These are phyloP conservation scores for Penicillium paneum DNA, from an alignment of 2,329 filamentous ascomycete species.

Conservation along the genomic window DNA sequence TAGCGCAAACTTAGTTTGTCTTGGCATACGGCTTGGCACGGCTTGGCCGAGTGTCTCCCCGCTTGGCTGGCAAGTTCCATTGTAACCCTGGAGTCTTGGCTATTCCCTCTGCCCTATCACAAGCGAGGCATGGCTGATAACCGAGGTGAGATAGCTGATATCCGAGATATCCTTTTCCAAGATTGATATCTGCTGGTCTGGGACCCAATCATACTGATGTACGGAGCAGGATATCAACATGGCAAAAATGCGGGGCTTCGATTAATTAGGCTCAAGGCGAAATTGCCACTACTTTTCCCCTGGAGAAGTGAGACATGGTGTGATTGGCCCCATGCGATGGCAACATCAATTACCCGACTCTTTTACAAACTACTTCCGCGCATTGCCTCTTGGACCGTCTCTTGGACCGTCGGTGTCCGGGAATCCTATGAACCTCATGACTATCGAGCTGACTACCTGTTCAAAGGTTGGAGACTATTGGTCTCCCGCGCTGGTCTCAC, in stretches of 20 bases:
- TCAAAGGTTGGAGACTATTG: neutral
- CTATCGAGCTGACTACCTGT: neutral
- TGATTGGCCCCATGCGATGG: neutral
- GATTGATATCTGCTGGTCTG: neutral
- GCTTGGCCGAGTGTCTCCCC: neutral
- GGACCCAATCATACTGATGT: neutral
- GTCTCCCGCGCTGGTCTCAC: neutral
- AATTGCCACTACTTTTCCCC: neutral
- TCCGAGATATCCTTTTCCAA: neutral
- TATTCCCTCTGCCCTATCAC: neutral
- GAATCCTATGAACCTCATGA: neutral
- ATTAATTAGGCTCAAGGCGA: neutral
- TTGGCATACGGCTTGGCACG: slow-evolving; percentile 9
- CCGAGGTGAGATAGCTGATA: slow-evolving; percentile 11
- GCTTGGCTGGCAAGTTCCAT: slow-evolving; percentile 24
- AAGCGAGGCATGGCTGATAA: neutral
- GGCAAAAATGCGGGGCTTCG: neutral
- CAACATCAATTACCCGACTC: neutral
- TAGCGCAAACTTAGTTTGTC: neutral
- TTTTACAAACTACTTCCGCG: neutral
- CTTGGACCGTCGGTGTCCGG: slow-evolving; percentile 6
- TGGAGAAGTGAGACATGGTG: slow-evolving; percentile 1
- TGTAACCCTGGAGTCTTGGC: slow-evolving; percentile 28
- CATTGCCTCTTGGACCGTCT: slow-evolving; percentile 6
- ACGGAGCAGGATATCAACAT: too few species aligned